Percentiles rank a stretch among this genome's conserved stretches.
phyloP scores from a whole-genome alignment of 805 yeast species.

The Barnettozyma botsteinii region DNA sequence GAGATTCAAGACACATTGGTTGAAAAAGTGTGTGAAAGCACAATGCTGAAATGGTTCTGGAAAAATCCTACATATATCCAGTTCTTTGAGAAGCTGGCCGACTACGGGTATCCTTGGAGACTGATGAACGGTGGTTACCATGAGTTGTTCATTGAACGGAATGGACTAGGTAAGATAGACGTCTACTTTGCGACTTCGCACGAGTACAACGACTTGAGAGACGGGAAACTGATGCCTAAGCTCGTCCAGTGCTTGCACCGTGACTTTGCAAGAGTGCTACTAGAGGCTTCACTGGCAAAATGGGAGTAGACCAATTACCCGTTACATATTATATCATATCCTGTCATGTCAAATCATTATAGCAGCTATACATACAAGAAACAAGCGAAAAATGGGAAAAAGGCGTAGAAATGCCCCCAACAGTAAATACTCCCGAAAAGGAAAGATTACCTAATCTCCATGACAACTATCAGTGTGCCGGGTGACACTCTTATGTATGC shows the following conservation, averaged over 20 bases:
- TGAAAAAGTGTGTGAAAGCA: background rate
- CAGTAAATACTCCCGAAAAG: too few relatives aligned
- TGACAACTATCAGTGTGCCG: conserved; percentile 9
- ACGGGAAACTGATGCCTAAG: conserved; percentile 21
- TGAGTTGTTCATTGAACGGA: conserved; percentile 14
- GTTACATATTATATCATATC: too few relatives aligned
- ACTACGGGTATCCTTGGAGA: conserved; percentile 25
- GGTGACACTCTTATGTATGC: conserved; percentile 2
- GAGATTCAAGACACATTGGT: background rate
- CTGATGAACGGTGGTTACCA: conserved; percentile 24
- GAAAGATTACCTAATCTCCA: conserved; percentile 5
- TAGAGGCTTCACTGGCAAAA: conserved; percentile 6
- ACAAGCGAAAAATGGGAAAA: too few relatives aligned
- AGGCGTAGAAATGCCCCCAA: too few relatives aligned
- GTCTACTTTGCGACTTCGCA: conserved; percentile 20
- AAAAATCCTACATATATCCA: conserved; percentile 1
- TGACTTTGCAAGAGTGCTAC: conserved; percentile 18
- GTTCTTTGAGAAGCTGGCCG: conserved; percentile 15
- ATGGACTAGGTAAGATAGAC: conserved; percentile 9
- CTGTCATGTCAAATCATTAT: too few relatives aligned
- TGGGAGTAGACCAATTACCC: background rate
- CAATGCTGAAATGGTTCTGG: conserved; percentile 7
- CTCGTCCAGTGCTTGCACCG: conserved; percentile 13
- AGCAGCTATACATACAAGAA: too few relatives aligned
- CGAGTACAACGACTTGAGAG: conserved; percentile 21